phyloP scores from a whole-genome alignment of 176 grass and related monocot genomes.

The Phragmites australis region DNA sequence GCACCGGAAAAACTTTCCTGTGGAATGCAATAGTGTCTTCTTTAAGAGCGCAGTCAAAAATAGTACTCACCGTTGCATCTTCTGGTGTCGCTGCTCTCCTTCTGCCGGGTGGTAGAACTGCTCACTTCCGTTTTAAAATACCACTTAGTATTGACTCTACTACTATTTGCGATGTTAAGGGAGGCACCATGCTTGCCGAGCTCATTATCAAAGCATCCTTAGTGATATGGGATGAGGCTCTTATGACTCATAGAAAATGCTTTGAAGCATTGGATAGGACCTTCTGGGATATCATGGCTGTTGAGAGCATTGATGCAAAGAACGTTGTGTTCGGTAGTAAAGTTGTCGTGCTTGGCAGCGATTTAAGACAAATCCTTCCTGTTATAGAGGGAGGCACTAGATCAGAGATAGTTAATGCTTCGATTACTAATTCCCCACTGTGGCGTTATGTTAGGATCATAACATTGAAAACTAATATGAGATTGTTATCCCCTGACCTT shows the following conservation, averaged over 20 bases:
- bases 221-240: neutral
- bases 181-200: neutral
- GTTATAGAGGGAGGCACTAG: no score
- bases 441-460: neutral
- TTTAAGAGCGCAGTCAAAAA: neutral
- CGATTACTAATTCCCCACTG: neutral
- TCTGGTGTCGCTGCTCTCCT: neutral
- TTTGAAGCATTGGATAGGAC: neutral
- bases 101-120: neutral
- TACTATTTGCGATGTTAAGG: neutral
- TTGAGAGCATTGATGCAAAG: no score
- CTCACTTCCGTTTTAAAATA: neutral
- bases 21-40: neutral
- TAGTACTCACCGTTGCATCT: neutral
- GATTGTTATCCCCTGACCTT: neutral
- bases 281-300: neutral
- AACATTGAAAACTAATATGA: neutral
- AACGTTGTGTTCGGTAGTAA: no score
- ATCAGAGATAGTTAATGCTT: neutral
- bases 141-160: neutral
- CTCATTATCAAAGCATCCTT: neutral
- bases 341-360: no score
- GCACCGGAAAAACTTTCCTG: neutral
- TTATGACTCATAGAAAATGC: neutral
- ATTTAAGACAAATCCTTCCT: no score